These are phyloP conservation scores for Samsoniella hepiali DNA, from an alignment of 2,329 filamentous ascomycete genomes.

Conservation along the genomic window DNA sequence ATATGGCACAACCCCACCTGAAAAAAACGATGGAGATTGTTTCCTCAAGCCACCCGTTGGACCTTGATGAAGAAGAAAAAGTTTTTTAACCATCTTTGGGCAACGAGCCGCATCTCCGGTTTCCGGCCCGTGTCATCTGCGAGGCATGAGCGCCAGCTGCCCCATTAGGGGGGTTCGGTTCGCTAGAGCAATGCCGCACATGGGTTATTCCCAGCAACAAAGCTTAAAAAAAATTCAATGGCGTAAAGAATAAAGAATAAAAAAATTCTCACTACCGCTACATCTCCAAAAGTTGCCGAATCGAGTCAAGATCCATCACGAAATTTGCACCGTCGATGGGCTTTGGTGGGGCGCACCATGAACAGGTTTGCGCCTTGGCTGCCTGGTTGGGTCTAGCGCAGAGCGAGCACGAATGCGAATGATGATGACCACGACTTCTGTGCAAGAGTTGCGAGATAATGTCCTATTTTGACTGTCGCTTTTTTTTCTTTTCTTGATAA, in stretches of 20 bases:
- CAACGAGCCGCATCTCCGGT: neutral
- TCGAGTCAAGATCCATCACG: conserved; percentile 13
- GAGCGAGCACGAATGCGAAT: neutral
- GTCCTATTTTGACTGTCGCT: neutral
- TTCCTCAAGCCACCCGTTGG: neutral
- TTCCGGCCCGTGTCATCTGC: neutral
- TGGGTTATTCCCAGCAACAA: neutral
- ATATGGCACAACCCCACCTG: neutral
- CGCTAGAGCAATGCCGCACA: neutral
- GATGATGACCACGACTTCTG: neutral
- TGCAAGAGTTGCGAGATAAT: neutral
- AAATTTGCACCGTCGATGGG: neutral
- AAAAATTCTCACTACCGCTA: neutral
- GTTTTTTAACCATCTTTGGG: neutral
- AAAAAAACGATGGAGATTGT: neutral
- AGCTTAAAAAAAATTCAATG: neutral
- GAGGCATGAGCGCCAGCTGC: conserved; percentile 15
- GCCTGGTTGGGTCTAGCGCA: conserved; percentile 11
- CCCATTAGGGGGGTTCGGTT: conserved; percentile 1
- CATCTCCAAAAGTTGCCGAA: conserved; percentile 15
- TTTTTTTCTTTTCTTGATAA: neutral
- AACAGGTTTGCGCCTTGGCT: conserved; percentile 15
- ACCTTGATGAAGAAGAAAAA: neutral
- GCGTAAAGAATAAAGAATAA: neutral
- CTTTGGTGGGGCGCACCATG: conserved; percentile 1